Conservation (phyloP, 495 filamentous ascomycete species). For the Cladorrhinum samala region DNA sequence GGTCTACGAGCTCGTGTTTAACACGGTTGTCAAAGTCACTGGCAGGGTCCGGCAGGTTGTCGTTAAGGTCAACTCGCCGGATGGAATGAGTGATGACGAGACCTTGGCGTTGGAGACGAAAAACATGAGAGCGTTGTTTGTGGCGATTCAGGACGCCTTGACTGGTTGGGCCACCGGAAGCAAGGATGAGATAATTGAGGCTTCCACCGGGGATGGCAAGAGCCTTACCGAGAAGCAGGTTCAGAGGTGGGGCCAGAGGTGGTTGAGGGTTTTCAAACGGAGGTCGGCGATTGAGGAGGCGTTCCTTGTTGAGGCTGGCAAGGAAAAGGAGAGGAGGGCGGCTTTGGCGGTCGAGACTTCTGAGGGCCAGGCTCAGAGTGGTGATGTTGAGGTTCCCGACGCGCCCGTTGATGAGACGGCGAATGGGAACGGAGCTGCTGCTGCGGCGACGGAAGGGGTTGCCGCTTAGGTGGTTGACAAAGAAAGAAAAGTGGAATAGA, state of each 20-base stretch:
- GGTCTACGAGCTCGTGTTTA: conserved; percentile 82
- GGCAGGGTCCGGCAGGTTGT: conserved; percentile 81
- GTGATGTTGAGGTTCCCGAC: not conserved
- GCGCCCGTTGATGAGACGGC: not conserved
- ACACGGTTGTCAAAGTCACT: conserved; percentile 88
- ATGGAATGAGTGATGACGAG: conserved; percentile 35
- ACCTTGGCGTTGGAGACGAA: conserved; percentile 58
- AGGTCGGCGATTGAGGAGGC: conserved; percentile 81
- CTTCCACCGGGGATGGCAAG: conserved; percentile 41
- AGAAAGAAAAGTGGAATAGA: not conserved
- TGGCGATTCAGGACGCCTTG: conserved; percentile 72
- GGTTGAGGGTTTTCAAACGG: conserved; percentile 77
- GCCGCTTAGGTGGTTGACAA: not conserved
- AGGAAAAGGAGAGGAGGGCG: conserved; percentile 18
- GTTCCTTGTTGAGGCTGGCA: conserved; percentile 40
- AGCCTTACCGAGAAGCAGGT: conserved; percentile 57
- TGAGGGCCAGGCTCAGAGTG: not conserved
- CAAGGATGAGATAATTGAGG: conserved; percentile 62
- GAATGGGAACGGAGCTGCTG: not conserved
- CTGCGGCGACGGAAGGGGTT: not conserved
- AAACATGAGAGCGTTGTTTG: conserved; percentile 74
- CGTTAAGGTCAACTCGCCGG: conserved; percentile 38
- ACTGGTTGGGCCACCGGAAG: conserved; percentile 64
- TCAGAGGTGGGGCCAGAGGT: conserved; percentile 74
- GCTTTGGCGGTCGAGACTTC: not conserved